Evolutionary conservation across 2,329 filamentous ascomycete species (phyloP), one percentile per base, ranked within the genome.

Genomic region (Botrytis fabae): DNA sequence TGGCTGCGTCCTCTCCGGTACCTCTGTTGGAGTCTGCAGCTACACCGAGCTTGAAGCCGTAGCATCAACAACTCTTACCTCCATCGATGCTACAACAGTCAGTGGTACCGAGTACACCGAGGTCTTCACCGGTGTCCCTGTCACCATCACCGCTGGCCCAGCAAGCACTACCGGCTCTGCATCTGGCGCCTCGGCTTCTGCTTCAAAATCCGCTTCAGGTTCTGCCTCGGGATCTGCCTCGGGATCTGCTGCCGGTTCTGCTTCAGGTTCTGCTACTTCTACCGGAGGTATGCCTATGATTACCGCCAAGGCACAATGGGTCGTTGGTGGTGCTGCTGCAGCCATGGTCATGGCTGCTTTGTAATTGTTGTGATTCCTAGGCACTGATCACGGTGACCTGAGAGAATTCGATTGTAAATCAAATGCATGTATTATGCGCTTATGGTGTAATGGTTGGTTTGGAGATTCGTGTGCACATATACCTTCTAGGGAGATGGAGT

Each of bases 281-380:
- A 61, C 70, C 35, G 76, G 51, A 46, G 77, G 74, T n/a, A 73
- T 77, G 62, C 72, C 78, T 5, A 76, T 77, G 77, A 73, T 76
- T 40, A 79, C 77, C 69, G 76, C 75, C 9, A 78, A 77, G 64
- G 77, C 77, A 54, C 70, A 72, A 51, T 78, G 77, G 77, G 59
- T 75, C 62, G 14, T 78, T 46, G 77, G 77, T 44, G 77, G 76
- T 65, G 76, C 76, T 2, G 78, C 76, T 7, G 77, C 73, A 10
- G 78, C 32, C 83, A 76, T 75, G 54, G 78, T 74, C n/a, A 73
- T 75, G 60, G 76, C 75, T 42, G 77, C 74, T 4, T 69, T 78
- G 73, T 77, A 71, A 71, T 46, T 25, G 40, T 22, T 22, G 46
- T 7, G 25, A 54, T n/a, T 54, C n/a, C 25, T n/a, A 54, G 48